Evolutionary conservation across 768 basidiomycete genomes (phyloP).

Genomic region (Glaciozyma antarctica): DNA sequence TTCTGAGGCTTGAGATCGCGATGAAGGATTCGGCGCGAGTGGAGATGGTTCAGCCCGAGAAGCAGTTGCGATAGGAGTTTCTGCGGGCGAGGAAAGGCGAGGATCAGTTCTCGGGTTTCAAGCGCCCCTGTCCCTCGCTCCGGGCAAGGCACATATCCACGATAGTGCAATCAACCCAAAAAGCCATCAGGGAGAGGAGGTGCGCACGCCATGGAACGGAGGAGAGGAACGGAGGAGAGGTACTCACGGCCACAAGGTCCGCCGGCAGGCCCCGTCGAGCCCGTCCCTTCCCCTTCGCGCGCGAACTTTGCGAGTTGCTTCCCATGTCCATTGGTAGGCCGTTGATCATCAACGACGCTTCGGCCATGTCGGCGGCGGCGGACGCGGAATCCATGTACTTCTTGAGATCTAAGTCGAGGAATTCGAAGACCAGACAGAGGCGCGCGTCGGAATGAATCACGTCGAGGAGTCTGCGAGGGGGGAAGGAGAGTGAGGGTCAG

Average conservation of each 20-base stretch:
- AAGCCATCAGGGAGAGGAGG: background rate
- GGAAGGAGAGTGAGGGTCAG: background rate
- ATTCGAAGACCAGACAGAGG: slow-evolving; percentile 95
- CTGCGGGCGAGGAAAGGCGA: slow-evolving; percentile 44
- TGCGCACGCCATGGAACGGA: background rate
- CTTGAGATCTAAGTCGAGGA: slow-evolving; percentile 92
- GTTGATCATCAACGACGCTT: background rate
- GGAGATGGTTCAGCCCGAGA: slow-evolving; percentile 85
- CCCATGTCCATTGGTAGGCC: background rate
- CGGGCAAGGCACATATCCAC: too few relatives aligned
- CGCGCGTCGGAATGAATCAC: slow-evolving; percentile 96
- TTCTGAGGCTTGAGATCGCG: slow-evolving; percentile 84
- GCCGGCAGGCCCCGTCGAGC: slow-evolving; percentile 44
- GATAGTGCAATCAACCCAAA: too few relatives aligned
- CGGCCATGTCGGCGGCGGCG: slow-evolving; percentile 43
- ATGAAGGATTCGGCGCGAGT: slow-evolving; percentile 87
- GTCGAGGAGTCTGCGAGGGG: slow-evolving; percentile 63
- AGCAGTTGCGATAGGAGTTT: slow-evolving; percentile 92
- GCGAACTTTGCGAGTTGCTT: background rate
- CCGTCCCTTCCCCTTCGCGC: slow-evolving; percentile 14
- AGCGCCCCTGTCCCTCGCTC: background rate
- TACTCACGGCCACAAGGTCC: slow-evolving; percentile 70
- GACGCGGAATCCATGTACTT: slow-evolving; percentile 87
- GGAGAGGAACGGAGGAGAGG: background rate
- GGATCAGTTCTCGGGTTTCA: background rate